These are phyloP conservation scores for Cercospora brassicicola DNA, from an alignment of 2,329 filamentous ascomycete species.

Conservation along the genomic window DNA sequence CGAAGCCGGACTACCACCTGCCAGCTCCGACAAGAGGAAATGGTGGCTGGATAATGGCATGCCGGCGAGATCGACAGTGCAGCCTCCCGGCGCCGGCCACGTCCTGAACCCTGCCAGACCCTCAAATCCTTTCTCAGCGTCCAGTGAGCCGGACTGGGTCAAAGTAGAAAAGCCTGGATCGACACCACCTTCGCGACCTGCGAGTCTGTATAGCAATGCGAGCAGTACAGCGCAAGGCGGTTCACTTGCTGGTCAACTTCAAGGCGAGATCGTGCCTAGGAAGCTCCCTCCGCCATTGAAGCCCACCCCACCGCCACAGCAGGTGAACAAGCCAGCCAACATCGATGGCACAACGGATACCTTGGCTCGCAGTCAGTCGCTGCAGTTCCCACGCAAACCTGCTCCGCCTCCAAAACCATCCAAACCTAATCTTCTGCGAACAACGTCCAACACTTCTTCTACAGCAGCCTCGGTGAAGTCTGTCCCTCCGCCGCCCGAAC, in stretches of 20 bases:
- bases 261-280: constrained; percentile 19
- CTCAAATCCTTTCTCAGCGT: constrained; percentile 77
- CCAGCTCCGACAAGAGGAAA: constrained; percentile 61
- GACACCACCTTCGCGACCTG: constrained; percentile 25
- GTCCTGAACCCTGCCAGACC: constrained; percentile 71
- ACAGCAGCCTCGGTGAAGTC: constrained; percentile 22
- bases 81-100: constrained; percentile 63
- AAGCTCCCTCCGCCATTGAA: constrained; percentile 24
- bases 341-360: constrained; percentile 13
- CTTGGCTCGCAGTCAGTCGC: constrained; percentile 21
- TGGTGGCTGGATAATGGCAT: constrained; percentile 68
- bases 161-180: constrained; percentile 42
- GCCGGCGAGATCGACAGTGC: constrained; percentile 71
- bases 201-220: constrained; percentile 24
- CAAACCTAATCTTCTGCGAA: constrained; percentile 38
- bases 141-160: constrained; percentile 82
- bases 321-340: constrained; percentile 6
- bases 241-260: neutral
- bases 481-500: constrained; percentile 28
- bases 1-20: constrained; percentile 69
- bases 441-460: constrained; percentile 29
- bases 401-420: constrained; percentile 38
- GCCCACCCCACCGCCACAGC: constrained; percentile 5
- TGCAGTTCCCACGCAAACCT: constrained; percentile 37
- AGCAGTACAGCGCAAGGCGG: constrained; percentile 3